Evolutionary conservation across 139 green algal species (phyloP).

Genomic region (Chlamydomonas incerta): DNA sequence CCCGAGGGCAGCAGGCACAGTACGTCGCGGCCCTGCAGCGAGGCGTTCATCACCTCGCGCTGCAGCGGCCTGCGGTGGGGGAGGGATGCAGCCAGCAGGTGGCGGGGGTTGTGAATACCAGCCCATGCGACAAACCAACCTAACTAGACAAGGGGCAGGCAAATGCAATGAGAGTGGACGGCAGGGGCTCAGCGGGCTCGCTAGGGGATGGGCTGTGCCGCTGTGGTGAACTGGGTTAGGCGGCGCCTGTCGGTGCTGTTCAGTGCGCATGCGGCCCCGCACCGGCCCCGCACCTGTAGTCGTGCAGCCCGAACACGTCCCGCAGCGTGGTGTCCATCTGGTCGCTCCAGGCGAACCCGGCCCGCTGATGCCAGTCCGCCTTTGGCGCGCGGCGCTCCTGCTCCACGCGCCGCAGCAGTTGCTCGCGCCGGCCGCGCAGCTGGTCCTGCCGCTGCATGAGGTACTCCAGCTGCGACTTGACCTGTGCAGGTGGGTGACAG

Average conservation of each 20-base stretch:
- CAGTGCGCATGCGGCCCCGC: too few relatives aligned
- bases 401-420: constrained; percentile 42
- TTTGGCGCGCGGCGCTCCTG: constrained; percentile 57
- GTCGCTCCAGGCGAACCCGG: constrained; percentile 59
- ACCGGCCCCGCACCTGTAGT: constrained; percentile 66
- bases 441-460: constrained; percentile 35
- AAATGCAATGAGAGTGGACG: too few relatives aligned
- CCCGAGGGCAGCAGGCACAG: constrained; percentile 80
- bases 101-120: too few relatives aligned
- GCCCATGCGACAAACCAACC: too few relatives aligned
- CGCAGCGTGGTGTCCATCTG: constrained; percentile 50
- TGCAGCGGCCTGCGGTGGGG: constrained; percentile 82
- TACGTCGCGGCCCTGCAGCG: constrained; percentile 72
- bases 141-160: too few relatives aligned
- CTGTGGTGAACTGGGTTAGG: too few relatives aligned
- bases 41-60: constrained; percentile 82
- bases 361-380: constrained; percentile 56
- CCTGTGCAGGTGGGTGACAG: not conserved
- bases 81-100: too few relatives aligned
- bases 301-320: constrained; percentile 56
- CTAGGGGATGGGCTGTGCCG: too few relatives aligned
- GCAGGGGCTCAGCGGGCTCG: too few relatives aligned
- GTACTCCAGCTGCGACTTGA: constrained; percentile 39
- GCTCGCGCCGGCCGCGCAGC: constrained; percentile 39
- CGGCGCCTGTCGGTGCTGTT: too few relatives aligned